These are phyloP conservation scores for Maudiozyma serrabonitensis DNA, from an alignment of 805 yeast genomes.

Conservation along the genomic window DNA sequence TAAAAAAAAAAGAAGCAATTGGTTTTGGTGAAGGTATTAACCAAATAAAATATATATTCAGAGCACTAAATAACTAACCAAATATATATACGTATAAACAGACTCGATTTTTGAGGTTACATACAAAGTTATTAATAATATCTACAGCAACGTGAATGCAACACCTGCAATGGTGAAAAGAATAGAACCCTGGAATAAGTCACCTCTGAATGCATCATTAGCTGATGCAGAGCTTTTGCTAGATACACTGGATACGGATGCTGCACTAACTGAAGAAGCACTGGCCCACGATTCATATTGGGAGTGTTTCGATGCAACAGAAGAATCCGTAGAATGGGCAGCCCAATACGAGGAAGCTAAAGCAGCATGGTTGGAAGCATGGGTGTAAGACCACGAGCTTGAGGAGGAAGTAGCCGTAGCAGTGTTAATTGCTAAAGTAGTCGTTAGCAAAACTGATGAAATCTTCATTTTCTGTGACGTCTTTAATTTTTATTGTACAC, in stretches of 20 bases:
- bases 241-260: neutral
- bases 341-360: slow-evolving; percentile 4
- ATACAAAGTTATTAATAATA: no score
- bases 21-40: no score
- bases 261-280: neutral
- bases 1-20: no score
- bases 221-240: neutral
- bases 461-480: neutral
- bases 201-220: no score
- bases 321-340: slow-evolving; percentile 1
- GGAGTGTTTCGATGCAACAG: slow-evolving; percentile 1
- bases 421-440: neutral
- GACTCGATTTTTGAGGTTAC: no score
- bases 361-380: slow-evolving; percentile 1
- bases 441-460: neutral
- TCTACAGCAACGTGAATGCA: no score
- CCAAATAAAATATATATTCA: no score
- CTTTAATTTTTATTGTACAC: no score
- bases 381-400: neutral
- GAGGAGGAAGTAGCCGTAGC: neutral
- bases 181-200: no score
- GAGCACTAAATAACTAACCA: no score
- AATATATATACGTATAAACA: no score
- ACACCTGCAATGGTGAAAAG: no score
- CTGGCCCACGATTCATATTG: slow-evolving; percentile 1